Base-by-base conservation (phyloP, 805 yeast species). In the Hanseniaspora clermontiae region DNA sequence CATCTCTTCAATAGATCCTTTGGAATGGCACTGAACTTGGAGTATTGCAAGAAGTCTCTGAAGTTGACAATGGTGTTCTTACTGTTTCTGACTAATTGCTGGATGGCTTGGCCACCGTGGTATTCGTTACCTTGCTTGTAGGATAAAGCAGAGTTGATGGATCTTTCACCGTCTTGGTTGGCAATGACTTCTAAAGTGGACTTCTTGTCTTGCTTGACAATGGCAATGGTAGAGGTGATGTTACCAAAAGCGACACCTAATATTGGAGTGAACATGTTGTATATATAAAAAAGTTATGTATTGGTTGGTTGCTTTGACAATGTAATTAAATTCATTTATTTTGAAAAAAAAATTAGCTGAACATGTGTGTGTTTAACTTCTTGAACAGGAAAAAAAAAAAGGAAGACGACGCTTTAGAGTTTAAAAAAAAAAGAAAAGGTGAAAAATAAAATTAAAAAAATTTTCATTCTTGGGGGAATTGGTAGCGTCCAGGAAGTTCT, bases 91-190 rank as follows among this genome's bases (percentile, higher is more conserved):
- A 93, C 77, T 65, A 91, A 74, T 74, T 93, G 97, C 57, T 89
- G 90, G 64, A 83, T 74, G 58, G 97, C 98, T 75, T 93, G 97
- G 59, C 88, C 84, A 59, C 98, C 98, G 68, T 93, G 97, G 74
- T 87, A 93, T 75, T 93, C 97, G 69, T 93, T 97, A 57, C 78
- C 84, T 59, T 95, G 96, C 58, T 89, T 89, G 70, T 90, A 93
- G 19, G 97, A 82, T 60, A 93, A 77, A 59, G 86, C 85, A 32
- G 97, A 85, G 60, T 97, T 95, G 68, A 93, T 93, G 59, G 91
- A 79, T 75, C 97, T 87, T 74, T 93, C 97, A 71, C 98, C 98
- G 68, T 93, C 98, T 63, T 95, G 96, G 81, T 93, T 91, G 63
- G 98, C 98, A 70, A 93, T 91, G 62, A 93, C 95, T 68, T 93